Percentiles rank a stretch among this genome's conserved stretches.
phyloP scores from a whole-genome alignment of 345 rosid species.

The Dovyalis caffra region DNA sequence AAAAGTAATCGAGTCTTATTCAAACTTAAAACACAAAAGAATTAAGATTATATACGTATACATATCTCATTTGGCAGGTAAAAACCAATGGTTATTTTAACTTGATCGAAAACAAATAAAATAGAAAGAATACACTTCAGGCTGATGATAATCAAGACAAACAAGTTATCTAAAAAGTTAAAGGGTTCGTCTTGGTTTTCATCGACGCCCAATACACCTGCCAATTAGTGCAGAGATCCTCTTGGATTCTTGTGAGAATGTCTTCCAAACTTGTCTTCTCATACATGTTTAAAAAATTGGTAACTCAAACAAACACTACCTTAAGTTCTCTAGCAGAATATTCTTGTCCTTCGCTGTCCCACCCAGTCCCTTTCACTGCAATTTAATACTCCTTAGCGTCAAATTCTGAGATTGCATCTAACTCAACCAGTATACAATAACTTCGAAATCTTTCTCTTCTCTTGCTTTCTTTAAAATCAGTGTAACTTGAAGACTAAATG shows the following conservation, averaged over 20 bases:
- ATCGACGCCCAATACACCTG: neutral
- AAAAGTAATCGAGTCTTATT: neutral
- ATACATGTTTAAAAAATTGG: too few relatives aligned
- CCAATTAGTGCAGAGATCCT: neutral
- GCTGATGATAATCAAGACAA: neutral
- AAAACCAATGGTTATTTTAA: neutral
- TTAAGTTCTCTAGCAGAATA: neutral
- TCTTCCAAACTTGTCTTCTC: neutral
- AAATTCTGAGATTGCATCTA: neutral
- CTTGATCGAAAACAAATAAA: neutral
- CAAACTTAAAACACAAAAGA: neutral
- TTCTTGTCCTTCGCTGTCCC: neutral
- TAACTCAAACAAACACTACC: neutral
- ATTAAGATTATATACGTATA: neutral
- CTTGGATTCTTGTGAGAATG: neutral
- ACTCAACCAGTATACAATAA: neutral
- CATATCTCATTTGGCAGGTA: neutral
- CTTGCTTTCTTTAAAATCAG: slow-evolving; percentile 6
- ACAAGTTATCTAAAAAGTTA: neutral
- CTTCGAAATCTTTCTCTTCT: neutral
- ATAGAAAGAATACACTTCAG: neutral
- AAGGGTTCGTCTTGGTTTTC: neutral
- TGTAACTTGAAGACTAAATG: slow-evolving; percentile 1
- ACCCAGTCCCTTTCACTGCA: neutral
- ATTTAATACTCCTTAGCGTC: neutral